A percentile compares a stretch with the other conserved stretches of the same genome.
phyloP scores from a whole-genome alignment of 2,329 filamentous ascomycete species.

The Alternaria tenuissima region DNA sequence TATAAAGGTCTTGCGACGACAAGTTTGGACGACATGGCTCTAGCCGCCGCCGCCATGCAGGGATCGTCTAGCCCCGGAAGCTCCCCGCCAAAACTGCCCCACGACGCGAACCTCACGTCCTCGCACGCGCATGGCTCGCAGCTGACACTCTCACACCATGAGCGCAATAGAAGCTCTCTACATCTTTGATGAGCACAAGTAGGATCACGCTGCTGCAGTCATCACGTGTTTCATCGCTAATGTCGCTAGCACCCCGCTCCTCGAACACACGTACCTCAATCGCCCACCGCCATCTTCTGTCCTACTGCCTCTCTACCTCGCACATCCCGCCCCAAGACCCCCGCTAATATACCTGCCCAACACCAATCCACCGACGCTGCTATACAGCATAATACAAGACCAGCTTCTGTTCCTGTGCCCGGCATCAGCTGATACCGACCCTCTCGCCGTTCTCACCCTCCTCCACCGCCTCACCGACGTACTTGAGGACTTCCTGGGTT shows the following conservation, averaged over 20 bases:
- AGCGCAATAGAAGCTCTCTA: slow-evolving; percentile 92
- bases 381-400: slow-evolving; percentile 88
- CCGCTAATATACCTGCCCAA: slow-evolving; percentile 86
- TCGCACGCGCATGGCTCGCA: slow-evolving; percentile 27
- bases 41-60: slow-evolving; percentile 4
- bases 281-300: slow-evolving; percentile 78
- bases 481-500: slow-evolving; percentile 91
- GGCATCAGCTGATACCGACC: slow-evolving; percentile 85
- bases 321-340: slow-evolving; percentile 80
- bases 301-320: slow-evolving; percentile 85
- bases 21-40: slow-evolving; percentile 8
- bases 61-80: slow-evolving; percentile 2
- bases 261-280: slow-evolving; percentile 88
- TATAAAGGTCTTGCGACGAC: not conserved
- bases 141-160: slow-evolving; percentile 45
- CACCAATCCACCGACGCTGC: slow-evolving; percentile 82
- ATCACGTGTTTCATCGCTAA: slow-evolving; percentile 14
- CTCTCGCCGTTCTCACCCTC: slow-evolving; percentile 90
- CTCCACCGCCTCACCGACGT: slow-evolving; percentile 91
- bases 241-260: slow-evolving; percentile 74
- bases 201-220: slow-evolving; percentile 40
- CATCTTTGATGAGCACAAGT: slow-evolving; percentile 97
- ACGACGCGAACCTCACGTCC: slow-evolving; percentile 21
- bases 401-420: slow-evolving; percentile 87
- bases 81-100: slow-evolving; percentile 38